Base-by-base conservation (phyloP, 2,329 filamentous ascomycete species). In the Trichoderma brevicompactum region DNA sequence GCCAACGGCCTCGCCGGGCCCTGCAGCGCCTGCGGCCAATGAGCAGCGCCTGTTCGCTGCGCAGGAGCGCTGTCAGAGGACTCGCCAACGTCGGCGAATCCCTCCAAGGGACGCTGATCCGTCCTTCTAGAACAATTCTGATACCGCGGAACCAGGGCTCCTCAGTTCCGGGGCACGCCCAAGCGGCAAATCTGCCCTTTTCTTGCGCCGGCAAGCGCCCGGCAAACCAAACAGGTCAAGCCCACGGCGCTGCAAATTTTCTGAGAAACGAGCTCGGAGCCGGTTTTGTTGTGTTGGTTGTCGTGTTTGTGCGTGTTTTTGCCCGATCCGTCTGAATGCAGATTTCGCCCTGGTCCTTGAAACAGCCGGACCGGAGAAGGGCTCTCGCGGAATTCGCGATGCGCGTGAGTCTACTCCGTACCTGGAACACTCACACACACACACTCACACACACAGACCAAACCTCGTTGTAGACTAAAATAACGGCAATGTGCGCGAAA, bases 101-200 rank as follows among this genome's bases (percentile, higher is more conserved):
- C 59, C 59, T 46, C 49, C 34, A 54, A 13, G 40, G 32, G 48
- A 44, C 40, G 49, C 59, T 54, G 59, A 63, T 52, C 49, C 49
- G 60, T 55, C 43, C 71, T 74, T 74, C 72, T 74, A 74, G 72
- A 74, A 74, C 67, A 46, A 67, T 74, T 74, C 72, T 70, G 58
- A 68, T 52, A 63, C 70, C 72, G 64, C 70, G 72, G 71, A 73
- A 73, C 70, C 69, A 68, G 71, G 59, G 59, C 40, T 69, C 65
- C 68, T 41, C 67, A 61, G 50, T 52, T 72, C 67, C 72, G 59
- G 40, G 13, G 38, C 40, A 41, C 64, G 61, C 61, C 32, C 32
- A 69, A 61, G 54, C 23, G 53, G 62, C 43, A 38, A 41, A 36
- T 38, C 34, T 44, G 52, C 44, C 17, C 43, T 56, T 28, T 48